Evolutionary conservation across 176 grass and related monocot species (phyloP).

Genomic region (Paspalum notatum): DNA sequence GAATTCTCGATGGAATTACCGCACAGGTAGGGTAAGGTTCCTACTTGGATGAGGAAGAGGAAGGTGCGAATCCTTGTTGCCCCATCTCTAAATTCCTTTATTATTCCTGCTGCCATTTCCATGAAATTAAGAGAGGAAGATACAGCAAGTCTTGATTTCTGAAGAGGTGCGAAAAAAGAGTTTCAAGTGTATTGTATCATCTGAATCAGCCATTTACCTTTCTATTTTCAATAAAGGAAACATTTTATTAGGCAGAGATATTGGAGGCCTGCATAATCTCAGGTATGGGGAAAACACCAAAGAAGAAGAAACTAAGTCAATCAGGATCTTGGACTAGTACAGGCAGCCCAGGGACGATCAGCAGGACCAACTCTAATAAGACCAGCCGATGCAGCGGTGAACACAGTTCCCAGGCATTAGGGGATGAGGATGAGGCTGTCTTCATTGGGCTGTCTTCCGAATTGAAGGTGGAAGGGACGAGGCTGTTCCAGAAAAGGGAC

Average conservation of each 20-base stretch:
- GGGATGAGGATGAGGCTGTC: constrained; percentile 40
- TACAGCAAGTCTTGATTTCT: neutral
- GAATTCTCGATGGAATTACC: constrained; percentile 26
- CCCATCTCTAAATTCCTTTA: constrained; percentile 22
- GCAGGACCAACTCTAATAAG: constrained; percentile 37
- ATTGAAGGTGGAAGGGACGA: constrained; percentile 67
- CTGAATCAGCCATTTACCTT: too few relatives aligned
- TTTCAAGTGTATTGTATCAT: too few relatives aligned
- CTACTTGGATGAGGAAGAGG: constrained; percentile 42
- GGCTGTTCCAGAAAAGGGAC: constrained; percentile 65
- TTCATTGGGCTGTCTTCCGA: constrained; percentile 46
- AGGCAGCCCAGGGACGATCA: constrained; percentile 37
- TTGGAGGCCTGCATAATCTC: too few relatives aligned
- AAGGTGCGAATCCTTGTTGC: constrained; percentile 23
- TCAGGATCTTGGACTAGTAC: constrained; percentile 22
- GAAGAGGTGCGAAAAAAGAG: neutral
- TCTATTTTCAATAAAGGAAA: too few relatives aligned
- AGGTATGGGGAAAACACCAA: constrained; percentile 67
- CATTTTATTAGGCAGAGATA: too few relatives aligned
- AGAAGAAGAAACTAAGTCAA: constrained; percentile 51
- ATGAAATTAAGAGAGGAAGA: constrained; percentile 2
- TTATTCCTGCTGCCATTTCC: constrained; percentile 4
- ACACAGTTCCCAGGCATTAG: neutral
- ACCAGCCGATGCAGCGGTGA: constrained; percentile 30
- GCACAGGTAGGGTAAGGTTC: constrained; percentile 41